phyloP scores from a whole-genome alignment of 202 grass and related monocot genomes.

The Cymbopogon flexuosus region DNA sequence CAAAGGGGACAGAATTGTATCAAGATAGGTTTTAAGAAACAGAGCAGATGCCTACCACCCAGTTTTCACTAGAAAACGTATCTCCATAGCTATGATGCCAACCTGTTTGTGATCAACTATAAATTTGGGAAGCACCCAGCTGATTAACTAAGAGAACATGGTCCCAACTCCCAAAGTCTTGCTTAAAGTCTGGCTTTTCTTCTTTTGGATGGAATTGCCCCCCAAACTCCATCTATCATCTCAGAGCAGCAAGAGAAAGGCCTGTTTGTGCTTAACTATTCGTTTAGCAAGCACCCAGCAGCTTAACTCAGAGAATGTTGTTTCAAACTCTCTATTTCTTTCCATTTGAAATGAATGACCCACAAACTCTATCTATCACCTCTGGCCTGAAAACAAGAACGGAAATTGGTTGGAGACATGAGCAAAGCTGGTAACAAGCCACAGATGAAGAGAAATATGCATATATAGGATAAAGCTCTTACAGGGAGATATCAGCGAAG shows the following conservation, averaged over 20 bases:
- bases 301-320: constrained; percentile 26
- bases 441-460: constrained; percentile 26
- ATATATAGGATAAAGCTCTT: constrained; percentile 28
- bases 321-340: neutral
- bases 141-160: constrained; percentile 17
- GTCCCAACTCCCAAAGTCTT: neutral
- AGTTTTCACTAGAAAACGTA: neutral
- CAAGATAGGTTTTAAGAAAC: neutral
- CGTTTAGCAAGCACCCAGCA: constrained; percentile 18
- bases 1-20: constrained; percentile 22
- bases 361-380: constrained; percentile 23
- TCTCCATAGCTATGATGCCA: constrained; percentile 24
- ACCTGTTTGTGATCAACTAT: constrained; percentile 34
- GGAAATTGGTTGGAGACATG: constrained; percentile 28
- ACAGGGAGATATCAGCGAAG: constrained; percentile 24
- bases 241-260: constrained; percentile 13
- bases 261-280: constrained; percentile 29
- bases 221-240: neutral
- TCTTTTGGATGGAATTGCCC: neutral
- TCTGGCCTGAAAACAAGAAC: neutral
- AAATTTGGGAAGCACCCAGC: constrained; percentile 24
- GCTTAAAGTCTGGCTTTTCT: neutral
- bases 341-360: neutral
- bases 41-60: neutral
- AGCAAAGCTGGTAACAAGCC: constrained; percentile 9